phyloP scores from a whole-genome alignment of 495 filamentous ascomycete genomes.

The Hypoxylon lienhwacheense region DNA sequence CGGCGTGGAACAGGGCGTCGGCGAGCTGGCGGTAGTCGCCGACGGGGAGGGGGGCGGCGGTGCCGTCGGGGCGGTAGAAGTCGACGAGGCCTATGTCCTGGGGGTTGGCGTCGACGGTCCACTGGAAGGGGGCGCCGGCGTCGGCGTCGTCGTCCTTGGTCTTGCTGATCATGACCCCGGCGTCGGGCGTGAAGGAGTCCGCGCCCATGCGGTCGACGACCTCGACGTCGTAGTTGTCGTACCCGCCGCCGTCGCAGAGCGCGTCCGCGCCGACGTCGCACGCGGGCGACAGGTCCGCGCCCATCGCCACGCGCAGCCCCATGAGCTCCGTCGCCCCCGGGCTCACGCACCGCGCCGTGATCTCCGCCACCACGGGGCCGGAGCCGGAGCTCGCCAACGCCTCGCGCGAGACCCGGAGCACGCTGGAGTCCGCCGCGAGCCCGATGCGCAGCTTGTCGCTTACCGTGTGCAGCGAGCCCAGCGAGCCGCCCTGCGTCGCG shows the following conservation, averaged over 20 bases:
- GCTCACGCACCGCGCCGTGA: constrained; percentile 43
- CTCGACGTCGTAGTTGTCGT: constrained; percentile 46
- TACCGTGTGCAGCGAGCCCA: constrained; percentile 48
- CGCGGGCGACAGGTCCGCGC: constrained; percentile 38
- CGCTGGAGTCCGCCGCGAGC: constrained; percentile 35
- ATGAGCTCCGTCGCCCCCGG: constrained; percentile 38
- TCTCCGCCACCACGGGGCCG: constrained; percentile 42
- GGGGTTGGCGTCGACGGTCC: constrained; percentile 48
- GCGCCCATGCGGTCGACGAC: constrained; percentile 49
- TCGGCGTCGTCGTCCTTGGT: constrained; percentile 37
- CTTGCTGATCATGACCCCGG: constrained; percentile 50
- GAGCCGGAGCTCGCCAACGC: constrained; percentile 42
- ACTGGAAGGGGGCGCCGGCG: constrained; percentile 44
- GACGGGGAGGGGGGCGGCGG: constrained; percentile 34
- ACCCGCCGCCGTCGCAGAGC: constrained; percentile 46
- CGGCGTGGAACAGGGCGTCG: constrained; percentile 49
- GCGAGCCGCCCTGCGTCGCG: constrained; percentile 38
- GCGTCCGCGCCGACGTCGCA: constrained; percentile 43
- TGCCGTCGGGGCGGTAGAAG: constrained; percentile 40
- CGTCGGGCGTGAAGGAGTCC: constrained; percentile 46
- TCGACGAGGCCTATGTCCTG: constrained; percentile 43
- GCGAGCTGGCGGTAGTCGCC: constrained; percentile 48
- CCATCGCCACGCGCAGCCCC: constrained; percentile 43
- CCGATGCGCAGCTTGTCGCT: constrained; percentile 46
- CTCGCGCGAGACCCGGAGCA: constrained; percentile 41